Conservation (phyloP, 768 basidiomycete species). For the Tulasnella sp. region DNA sequence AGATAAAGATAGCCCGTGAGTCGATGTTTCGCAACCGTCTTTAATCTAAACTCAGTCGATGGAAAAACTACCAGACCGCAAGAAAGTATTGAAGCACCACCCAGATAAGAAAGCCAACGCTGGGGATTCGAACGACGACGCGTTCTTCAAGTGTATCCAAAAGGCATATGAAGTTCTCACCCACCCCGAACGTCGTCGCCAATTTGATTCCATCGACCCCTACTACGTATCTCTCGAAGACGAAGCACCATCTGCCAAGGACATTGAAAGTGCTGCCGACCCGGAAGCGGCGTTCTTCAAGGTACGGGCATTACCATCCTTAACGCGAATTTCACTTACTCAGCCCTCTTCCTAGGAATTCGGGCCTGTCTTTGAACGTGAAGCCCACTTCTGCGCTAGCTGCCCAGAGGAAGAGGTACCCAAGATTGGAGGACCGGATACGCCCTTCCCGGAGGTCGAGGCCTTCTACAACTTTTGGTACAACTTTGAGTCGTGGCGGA, state of each 20-base stretch:
- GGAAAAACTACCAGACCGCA: conserved; percentile 56
- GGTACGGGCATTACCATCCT: conserved; percentile 18
- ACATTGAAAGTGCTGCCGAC: conserved; percentile 40
- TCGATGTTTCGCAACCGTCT: conserved; percentile 17
- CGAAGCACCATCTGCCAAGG: conserved; percentile 54
- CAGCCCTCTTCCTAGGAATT: conserved; percentile 28
- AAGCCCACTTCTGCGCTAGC: conserved; percentile 78
- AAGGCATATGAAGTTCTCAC: conserved; percentile 94
- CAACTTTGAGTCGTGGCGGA: conserved; percentile 97
- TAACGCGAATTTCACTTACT: neutral
- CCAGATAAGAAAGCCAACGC: conserved; percentile 88
- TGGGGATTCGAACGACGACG: conserved; percentile 86
- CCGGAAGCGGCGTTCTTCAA: conserved; percentile 51
- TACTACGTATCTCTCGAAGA: conserved; percentile 58
- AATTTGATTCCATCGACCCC: conserved; percentile 95
- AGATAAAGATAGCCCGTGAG: conserved; percentile 95
- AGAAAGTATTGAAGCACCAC: conserved; percentile 98
- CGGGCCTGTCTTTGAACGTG: conserved; percentile 74
- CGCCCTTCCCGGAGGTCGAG: conserved; percentile 72
- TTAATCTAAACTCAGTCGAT: neutral
- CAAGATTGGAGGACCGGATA: conserved; percentile 53
- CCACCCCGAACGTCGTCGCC: conserved; percentile 73
- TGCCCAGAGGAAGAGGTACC: conserved; percentile 58
- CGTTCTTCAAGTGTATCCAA: conserved; percentile 99
- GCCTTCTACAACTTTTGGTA: conserved; percentile 99